Conservation (phyloP, 495 filamentous ascomycete genomes). For the Tetracladium marchalianum region DNA sequence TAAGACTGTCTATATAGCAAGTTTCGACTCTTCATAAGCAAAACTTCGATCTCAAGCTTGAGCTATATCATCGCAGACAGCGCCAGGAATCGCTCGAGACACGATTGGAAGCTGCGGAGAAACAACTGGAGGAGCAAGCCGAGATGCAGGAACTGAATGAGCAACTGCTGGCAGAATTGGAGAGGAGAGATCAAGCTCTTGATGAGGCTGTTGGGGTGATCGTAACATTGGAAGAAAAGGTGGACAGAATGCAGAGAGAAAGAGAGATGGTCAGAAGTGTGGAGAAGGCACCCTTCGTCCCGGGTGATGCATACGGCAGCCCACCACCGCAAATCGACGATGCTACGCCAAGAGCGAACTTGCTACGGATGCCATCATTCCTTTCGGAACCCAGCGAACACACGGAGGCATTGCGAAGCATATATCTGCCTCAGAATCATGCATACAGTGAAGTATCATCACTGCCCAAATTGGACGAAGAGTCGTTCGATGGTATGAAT, state of each 20-base stretch:
- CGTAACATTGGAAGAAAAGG: constrained; percentile 57
- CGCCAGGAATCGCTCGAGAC: constrained; percentile 45
- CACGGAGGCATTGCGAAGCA: constrained; percentile 54
- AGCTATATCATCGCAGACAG: constrained; percentile 65
- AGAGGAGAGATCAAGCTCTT: constrained; percentile 67
- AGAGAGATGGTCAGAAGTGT: constrained; percentile 11
- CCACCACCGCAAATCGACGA: constrained; percentile 8
- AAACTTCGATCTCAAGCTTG: constrained; percentile 85
- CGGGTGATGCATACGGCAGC: constrained; percentile 9
- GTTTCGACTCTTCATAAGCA: constrained; percentile 64
- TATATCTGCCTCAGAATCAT: constrained; percentile 44
- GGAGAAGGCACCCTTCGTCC: constrained; percentile 7
- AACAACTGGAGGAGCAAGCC: constrained; percentile 38
- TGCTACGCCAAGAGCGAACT: constrained; percentile 12
- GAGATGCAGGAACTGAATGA: constrained; percentile 48
- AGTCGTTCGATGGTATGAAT: constrained; percentile 26
- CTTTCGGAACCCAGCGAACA: constrained; percentile 50
- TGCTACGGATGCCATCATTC: constrained; percentile 56
- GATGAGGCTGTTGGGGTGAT: constrained; percentile 79
- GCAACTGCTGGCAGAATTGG: constrained; percentile 57
- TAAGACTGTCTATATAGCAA: constrained; percentile 25
- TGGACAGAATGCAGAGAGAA: constrained; percentile 41
- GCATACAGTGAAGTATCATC: constrained; percentile 29
- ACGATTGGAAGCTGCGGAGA: constrained; percentile 49
- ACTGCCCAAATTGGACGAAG: constrained; percentile 27